A percentile compares a stretch with the other conserved stretches of the same genome.
Evolutionary conservation across 2,329 filamentous ascomycete species (phyloP).

Genomic region (Sporothrix luriei): DNA sequence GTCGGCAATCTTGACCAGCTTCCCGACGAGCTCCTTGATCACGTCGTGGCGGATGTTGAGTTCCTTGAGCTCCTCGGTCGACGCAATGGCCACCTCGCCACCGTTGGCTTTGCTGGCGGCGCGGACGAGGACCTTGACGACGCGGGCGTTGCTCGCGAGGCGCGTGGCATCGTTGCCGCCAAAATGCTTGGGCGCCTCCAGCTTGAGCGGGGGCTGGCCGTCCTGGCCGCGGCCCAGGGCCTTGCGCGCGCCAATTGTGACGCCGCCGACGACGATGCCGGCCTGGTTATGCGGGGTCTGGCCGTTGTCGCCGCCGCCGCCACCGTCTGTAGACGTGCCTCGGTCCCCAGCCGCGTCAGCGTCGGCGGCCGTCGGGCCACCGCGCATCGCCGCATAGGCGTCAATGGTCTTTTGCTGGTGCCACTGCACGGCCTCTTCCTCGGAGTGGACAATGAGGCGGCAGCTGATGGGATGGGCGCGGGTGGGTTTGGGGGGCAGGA

Average conservation of each 20-base stretch:
- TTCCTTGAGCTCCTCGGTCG: slow-evolving; percentile 67
- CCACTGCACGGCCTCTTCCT: slow-evolving; percentile 52
- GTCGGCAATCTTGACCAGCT: slow-evolving; percentile 69
- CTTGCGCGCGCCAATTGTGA: slow-evolving; percentile 56
- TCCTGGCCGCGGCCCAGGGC: slow-evolving; percentile 53
- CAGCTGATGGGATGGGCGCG: slow-evolving; percentile 77
- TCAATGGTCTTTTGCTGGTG: slow-evolving; percentile 45
- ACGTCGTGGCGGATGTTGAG: slow-evolving; percentile 67
- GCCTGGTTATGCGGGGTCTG: slow-evolving; percentile 19
- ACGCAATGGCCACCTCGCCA: slow-evolving; percentile 62
- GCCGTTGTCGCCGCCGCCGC: no score
- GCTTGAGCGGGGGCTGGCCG: slow-evolving; percentile 51
- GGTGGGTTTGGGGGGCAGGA: slow-evolving; percentile 77
- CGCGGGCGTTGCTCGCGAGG: slow-evolving; percentile 15
- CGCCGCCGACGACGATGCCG: slow-evolving; percentile 54
- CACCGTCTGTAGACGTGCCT: slow-evolving; percentile 24
- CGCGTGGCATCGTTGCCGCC: slow-evolving; percentile 34
- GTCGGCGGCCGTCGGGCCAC: slow-evolving; percentile 33
- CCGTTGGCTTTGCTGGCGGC: slow-evolving; percentile 58
- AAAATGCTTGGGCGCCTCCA: slow-evolving; percentile 51
- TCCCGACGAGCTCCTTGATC: slow-evolving; percentile 68
- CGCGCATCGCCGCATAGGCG: slow-evolving; percentile 45
- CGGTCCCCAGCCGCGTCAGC: slow-evolving; percentile 33
- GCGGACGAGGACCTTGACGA: slow-evolving; percentile 52
- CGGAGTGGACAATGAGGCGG: slow-evolving; percentile 64